These are phyloP conservation scores for Talaromyces stipitatus DNA, from an alignment of 495 filamentous ascomycete species.

Conservation along the genomic window DNA sequence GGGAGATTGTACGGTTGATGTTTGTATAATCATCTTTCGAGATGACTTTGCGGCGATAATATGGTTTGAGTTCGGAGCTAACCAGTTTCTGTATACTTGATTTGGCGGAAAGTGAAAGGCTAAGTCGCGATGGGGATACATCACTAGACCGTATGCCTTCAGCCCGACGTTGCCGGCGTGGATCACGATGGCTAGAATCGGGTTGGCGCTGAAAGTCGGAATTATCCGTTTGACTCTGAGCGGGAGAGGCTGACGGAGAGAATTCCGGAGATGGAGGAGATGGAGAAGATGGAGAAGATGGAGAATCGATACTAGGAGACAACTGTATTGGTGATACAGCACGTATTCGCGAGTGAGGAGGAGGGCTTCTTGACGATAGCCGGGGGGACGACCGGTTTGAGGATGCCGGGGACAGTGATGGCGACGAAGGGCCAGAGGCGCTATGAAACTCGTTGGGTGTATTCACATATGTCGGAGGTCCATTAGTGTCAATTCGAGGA, in stretches of 20 bases:
- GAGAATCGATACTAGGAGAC: conserved; percentile 54
- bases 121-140: conserved; percentile 45
- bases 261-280: conserved; percentile 48
- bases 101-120: conserved; percentile 65
- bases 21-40: conserved; percentile 78
- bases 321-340: conserved; percentile 63
- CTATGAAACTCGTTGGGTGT: conserved; percentile 32
- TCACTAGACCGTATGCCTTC: conserved; percentile 38
- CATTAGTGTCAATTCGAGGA: conserved; percentile 43
- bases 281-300: conserved; percentile 52
- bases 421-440: conserved; percentile 58
- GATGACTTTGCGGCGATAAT: conserved; percentile 60
- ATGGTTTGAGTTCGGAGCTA: conserved; percentile 63
- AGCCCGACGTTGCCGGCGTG: background rate
- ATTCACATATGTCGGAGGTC: conserved; percentile 38
- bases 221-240: conserved; percentile 4
- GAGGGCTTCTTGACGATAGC: conserved; percentile 65
- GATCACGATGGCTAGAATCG: background rate
- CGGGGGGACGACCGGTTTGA: conserved; percentile 63
- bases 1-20: conserved; percentile 78
- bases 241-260: conserved; percentile 23
- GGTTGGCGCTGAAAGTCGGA: conserved; percentile 9
- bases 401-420: conserved; percentile 61
- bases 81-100: conserved; percentile 78
- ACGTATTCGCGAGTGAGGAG: conserved; percentile 52